Conservation (phyloP, 805 yeast species). For the Pichia pseudocactophila region DNA sequence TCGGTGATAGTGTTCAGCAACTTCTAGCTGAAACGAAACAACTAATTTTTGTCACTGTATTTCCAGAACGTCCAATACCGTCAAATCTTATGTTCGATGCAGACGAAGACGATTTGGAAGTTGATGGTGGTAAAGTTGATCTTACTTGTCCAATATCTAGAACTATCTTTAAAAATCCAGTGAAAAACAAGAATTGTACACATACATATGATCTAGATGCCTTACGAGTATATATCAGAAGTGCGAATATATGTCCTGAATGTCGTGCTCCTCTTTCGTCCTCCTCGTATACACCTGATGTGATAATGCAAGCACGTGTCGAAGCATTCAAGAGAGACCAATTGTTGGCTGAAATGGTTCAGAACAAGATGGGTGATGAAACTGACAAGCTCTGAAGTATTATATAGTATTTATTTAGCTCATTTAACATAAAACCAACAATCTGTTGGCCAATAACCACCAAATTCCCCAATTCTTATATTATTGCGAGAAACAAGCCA, state of each 20-base stretch:
- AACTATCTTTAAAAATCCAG: constrained; percentile 43
- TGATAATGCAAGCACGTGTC: constrained; percentile 13
- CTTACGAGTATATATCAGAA: constrained; percentile 29
- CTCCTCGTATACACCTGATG: constrained; percentile 8
- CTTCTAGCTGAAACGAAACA: constrained; percentile 16
- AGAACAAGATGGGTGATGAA: constrained; percentile 4
- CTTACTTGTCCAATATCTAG: constrained; percentile 60
- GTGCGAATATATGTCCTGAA: constrained; percentile 43
- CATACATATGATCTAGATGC: constrained; percentile 54
- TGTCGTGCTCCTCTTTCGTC: constrained; percentile 29
- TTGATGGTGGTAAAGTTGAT: constrained; percentile 65
- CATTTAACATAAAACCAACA: constrained; percentile 32
- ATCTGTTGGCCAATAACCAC: constrained; percentile 36
- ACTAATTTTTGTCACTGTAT: constrained; percentile 39
- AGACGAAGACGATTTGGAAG: constrained; percentile 52
- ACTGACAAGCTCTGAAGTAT: constrained; percentile 8
- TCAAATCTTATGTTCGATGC: constrained; percentile 19
- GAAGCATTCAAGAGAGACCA: constrained; percentile 10
- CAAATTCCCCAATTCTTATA: constrained; percentile 25
- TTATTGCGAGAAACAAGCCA: constrained; percentile 40
- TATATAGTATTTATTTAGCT: neutral
- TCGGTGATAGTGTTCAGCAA: neutral
- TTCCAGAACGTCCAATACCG: constrained; percentile 60
- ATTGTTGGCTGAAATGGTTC: constrained; percentile 2
- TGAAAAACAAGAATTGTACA: constrained; percentile 44